A percentile compares a stretch with the other conserved stretches of the same genome.
These are phyloP conservation scores for Citrus mangshanensis DNA, from an alignment of 345 rosid species.

Conservation along the genomic window DNA sequence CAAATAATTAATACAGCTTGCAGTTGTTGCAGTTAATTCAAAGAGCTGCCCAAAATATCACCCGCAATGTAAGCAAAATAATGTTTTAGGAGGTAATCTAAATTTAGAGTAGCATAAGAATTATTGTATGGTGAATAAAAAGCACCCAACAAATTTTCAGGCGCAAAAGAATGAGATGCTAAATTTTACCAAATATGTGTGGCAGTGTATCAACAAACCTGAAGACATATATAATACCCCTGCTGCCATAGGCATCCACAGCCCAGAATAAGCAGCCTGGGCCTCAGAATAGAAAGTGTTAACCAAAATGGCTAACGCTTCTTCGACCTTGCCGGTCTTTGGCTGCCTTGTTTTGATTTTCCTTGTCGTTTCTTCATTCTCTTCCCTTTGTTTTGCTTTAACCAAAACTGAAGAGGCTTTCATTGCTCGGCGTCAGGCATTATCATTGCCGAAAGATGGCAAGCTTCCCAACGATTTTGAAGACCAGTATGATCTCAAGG, in stretches of 20 bases:
- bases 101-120: neutral
- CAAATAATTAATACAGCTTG: no score
- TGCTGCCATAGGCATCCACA: neutral
- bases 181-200: no score
- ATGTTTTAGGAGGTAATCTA: neutral
- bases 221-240: conserved; percentile 23
- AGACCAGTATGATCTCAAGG: conserved; percentile 27
- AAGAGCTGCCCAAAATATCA: no score
- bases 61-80: no score
- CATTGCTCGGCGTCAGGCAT: conserved; percentile 62
- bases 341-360: conserved; percentile 53
- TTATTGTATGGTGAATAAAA: neutral
- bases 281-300: conserved; percentile 48
- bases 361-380: conserved; percentile 16
- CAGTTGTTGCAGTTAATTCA: no score
- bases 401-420: conserved; percentile 49
- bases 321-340: conserved; percentile 26
- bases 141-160: neutral
- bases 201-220: neutral
- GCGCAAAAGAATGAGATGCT: neutral
- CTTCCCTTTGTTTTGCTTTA: conserved; percentile 38
- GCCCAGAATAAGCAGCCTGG: conserved; percentile 68
- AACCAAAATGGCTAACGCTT: conserved; percentile 24
- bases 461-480: conserved; percentile 34
- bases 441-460: conserved; percentile 33